Percentiles rank a stretch among this genome's conserved stretches.
phyloP scores from a whole-genome alignment of 2,329 filamentous ascomycete genomes.

The Hypoxylon sp. region DNA sequence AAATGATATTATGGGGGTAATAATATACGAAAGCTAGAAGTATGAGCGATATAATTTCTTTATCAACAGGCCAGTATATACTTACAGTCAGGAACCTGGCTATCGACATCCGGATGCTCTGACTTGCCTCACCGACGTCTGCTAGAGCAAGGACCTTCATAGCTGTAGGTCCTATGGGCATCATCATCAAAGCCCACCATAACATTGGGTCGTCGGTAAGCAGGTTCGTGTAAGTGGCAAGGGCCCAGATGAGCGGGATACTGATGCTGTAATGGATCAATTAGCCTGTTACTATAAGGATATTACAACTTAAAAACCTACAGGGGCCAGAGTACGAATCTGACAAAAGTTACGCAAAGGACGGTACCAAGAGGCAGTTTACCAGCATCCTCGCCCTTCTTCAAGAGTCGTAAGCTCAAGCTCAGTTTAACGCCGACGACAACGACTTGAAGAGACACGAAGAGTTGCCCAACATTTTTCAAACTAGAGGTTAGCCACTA shows the following conservation, averaged over 20 bases:
- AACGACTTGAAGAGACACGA: conserved; percentile 68
- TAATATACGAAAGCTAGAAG: conserved; percentile 39
- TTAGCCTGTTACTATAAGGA: neutral
- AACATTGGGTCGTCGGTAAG: conserved; percentile 65
- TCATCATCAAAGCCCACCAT: conserved; percentile 71
- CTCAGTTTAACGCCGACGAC: conserved; percentile 69
- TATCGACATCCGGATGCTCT: conserved; percentile 41
- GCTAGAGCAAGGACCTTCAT: conserved; percentile 65
- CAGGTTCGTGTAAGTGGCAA: conserved; percentile 60
- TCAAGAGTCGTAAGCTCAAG: conserved; percentile 61
- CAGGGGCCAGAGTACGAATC: conserved; percentile 67
- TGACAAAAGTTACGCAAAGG: conserved; percentile 59
- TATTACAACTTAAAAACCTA: conserved; percentile 40
- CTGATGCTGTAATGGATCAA: conserved; percentile 53
- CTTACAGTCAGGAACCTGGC: conserved; percentile 42
- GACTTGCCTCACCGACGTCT: conserved; percentile 49
- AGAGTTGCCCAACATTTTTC: conserved; percentile 67
- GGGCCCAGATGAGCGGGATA: conserved; percentile 61
- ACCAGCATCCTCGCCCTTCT: conserved; percentile 57
- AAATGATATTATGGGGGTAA: conserved; percentile 39
- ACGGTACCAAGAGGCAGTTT: conserved; percentile 58
- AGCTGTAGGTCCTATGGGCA: conserved; percentile 66
- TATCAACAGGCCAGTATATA: neutral
- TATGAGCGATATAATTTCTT: conserved; percentile 1
- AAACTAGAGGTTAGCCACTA: conserved; percentile 65